Percentiles rank a stretch among this genome's conserved stretches.
Conservation (phyloP, 2,329 filamentous ascomycete genomes). For the Pseudogymnoascus sp. region DNA sequence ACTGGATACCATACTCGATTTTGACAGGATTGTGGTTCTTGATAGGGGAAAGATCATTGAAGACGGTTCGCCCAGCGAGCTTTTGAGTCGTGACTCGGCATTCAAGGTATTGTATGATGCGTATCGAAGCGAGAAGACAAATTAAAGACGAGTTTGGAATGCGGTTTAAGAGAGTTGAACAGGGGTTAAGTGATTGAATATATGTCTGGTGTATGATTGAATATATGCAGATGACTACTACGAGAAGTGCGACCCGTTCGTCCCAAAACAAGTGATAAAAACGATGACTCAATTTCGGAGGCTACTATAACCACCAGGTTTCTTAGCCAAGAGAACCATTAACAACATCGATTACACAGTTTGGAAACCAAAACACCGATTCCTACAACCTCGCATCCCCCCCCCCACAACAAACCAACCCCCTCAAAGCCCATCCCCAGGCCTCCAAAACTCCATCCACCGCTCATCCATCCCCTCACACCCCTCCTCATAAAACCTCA, state of each 20-base stretch:
- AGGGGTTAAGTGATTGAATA: not conserved
- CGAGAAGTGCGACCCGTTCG: not conserved
- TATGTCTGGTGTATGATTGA: not conserved
- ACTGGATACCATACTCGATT: constrained; percentile 38
- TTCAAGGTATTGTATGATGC: constrained; percentile 14
- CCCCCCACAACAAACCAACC: not conserved
- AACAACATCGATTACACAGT: not conserved
- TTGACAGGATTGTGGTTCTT: constrained; percentile 41
- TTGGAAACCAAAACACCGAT: not conserved
- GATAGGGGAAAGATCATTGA: constrained; percentile 57
- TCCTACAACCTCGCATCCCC: not conserved
- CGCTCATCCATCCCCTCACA: constrained; percentile 21
- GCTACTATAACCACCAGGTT: not conserved
- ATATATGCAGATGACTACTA: not conserved
- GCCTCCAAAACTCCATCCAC: constrained; percentile 31
- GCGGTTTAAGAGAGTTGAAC: not conserved
- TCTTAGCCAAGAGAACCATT: not conserved
- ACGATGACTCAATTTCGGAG: not conserved
- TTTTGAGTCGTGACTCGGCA: constrained; percentile 38
- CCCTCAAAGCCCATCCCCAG: constrained; percentile 13
- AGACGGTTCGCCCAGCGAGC: constrained; percentile 72
- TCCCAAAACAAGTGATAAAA: not conserved
- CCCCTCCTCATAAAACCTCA: constrained; percentile 34
- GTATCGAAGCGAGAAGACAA: not conserved
- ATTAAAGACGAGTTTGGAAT: not conserved